Evolutionary conservation across 768 basidiomycete species (phyloP).

Genomic region (Chalciporus chontae): DNA sequence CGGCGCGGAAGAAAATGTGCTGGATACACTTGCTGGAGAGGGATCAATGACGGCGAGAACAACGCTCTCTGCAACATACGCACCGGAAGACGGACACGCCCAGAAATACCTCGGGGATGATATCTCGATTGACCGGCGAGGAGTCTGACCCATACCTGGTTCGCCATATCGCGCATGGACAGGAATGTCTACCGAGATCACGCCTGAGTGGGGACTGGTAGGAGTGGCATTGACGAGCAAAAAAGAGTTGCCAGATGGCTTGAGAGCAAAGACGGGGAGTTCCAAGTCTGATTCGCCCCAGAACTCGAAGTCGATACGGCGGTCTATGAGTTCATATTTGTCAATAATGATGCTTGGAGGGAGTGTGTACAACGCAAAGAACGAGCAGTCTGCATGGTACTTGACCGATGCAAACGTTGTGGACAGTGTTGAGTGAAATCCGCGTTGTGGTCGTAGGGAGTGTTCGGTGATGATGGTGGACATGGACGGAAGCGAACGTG

Average conservation of each 20-base stretch:
- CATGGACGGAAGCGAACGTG: conserved; percentile 9
- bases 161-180: conserved; percentile 43
- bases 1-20: conserved; percentile 11
- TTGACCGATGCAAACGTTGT: conserved; percentile 17
- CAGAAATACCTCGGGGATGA: conserved; percentile 31
- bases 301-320: conserved; percentile 31
- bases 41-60: conserved; percentile 3
- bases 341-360: conserved; percentile 42
- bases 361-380: conserved; percentile 35
- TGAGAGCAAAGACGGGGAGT: conserved; percentile 38
- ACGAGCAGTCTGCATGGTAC: conserved; percentile 17
- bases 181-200: conserved; percentile 33
- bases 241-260: conserved; percentile 21
- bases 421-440: conserved; percentile 31
- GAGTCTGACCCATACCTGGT: conserved; percentile 16
- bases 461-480: conserved; percentile 16
- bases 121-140: conserved; percentile 21
- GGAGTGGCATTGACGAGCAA: conserved; percentile 32
- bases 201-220: conserved; percentile 2
- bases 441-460: conserved; percentile 21
- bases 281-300: conserved; percentile 41
- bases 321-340: conserved; percentile 39
- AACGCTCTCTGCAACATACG: conserved; percentile 1
- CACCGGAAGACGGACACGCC: conserved; percentile 29
- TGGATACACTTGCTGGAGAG: conserved; percentile 3